phyloP scores from a whole-genome alignment of 345 rosid genomes.

The Gossypium arboreum region DNA sequence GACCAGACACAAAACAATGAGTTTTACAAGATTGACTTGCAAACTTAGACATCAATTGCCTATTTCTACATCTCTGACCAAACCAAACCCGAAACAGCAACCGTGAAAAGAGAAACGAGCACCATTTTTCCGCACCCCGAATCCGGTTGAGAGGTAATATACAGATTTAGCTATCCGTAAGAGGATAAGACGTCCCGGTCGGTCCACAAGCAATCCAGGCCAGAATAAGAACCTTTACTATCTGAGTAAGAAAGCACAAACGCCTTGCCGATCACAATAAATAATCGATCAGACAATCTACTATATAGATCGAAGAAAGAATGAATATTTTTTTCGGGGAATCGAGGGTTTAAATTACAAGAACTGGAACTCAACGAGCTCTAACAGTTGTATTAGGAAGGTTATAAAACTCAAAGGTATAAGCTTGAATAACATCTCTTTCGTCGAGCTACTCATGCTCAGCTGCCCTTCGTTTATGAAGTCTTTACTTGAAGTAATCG shows the following conservation, averaged over 20 bases:
- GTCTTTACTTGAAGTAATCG: conserved; percentile 65
- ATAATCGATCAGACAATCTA: conserved; percentile 25
- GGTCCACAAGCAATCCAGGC: conserved; percentile 13
- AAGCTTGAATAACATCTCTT: conserved; percentile 40
- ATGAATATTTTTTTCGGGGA: conserved; percentile 9
- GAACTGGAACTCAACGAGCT: conserved; percentile 28
- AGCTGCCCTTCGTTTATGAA: conserved; percentile 54
- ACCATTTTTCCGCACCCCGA: conserved; percentile 7
- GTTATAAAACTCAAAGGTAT: conserved; percentile 31
- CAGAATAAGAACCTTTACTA: conserved; percentile 13
- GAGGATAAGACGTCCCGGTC: background rate
- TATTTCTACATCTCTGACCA: conserved; percentile 14
- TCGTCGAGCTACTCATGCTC: conserved; percentile 40
- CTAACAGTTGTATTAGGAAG: conserved; percentile 36
- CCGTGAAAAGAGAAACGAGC: background rate
- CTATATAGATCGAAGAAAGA: conserved; percentile 20
- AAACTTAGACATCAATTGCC: background rate
- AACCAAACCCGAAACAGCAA: background rate
- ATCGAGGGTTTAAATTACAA: conserved; percentile 31
- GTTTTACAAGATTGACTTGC: conserved; percentile 11
- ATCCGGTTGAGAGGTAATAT: conserved; percentile 17
- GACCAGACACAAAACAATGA: background rate
- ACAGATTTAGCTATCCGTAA: conserved; percentile 26
- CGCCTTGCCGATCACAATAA: conserved; percentile 27
- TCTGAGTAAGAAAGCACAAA: conserved; percentile 11